phyloP scores from a whole-genome alignment of 495 filamentous ascomycete species.

The Zalerion maritima region DNA sequence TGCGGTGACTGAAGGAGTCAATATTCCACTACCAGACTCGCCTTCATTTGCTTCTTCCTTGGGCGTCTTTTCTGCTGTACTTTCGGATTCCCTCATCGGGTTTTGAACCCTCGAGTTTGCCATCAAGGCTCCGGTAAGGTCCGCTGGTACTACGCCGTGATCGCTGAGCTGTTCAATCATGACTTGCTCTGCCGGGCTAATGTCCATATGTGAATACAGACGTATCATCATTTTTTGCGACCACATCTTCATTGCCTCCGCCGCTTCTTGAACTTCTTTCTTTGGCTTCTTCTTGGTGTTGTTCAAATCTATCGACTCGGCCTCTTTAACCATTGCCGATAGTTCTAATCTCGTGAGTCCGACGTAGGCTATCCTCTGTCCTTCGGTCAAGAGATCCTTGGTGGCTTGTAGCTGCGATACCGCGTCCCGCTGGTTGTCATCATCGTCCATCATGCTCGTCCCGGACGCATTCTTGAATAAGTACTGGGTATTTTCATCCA shows the following conservation, averaged over 20 bases:
- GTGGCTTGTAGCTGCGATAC: slow-evolving; percentile 88
- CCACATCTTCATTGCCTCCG: slow-evolving; percentile 86
- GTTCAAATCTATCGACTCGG: slow-evolving; percentile 43
- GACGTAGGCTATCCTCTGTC: slow-evolving; percentile 92
- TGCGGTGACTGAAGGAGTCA: slow-evolving; percentile 13
- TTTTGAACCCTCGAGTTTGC: slow-evolving; percentile 89
- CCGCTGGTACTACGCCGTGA: slow-evolving; percentile 73
- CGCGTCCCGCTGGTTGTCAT: slow-evolving; percentile 71
- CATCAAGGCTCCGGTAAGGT: slow-evolving; percentile 78
- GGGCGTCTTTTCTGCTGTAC: slow-evolving; percentile 1
- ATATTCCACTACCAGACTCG: slow-evolving; percentile 3
- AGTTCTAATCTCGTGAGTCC: slow-evolving; percentile 71
- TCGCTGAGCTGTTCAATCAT: slow-evolving; percentile 97
- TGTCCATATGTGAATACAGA: slow-evolving; percentile 91
- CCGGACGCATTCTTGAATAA: slow-evolving; percentile 60
- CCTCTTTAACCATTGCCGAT: slow-evolving; percentile 55
- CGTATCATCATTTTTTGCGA: slow-evolving; percentile 93
- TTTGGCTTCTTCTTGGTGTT: slow-evolving; percentile 36
- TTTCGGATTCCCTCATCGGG: slow-evolving; percentile 49
- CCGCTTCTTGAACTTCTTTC: slow-evolving; percentile 51
- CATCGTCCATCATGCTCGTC: slow-evolving; percentile 49
- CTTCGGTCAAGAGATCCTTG: slow-evolving; percentile 87
- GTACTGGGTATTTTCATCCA: slow-evolving; percentile 96
- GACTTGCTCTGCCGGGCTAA: slow-evolving; percentile 76
- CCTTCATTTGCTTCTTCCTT: slow-evolving; percentile 7